Evolutionary conservation across 2,329 filamentous ascomycete genomes (phyloP).

Genomic region (Talaromyces verruculosus): DNA sequence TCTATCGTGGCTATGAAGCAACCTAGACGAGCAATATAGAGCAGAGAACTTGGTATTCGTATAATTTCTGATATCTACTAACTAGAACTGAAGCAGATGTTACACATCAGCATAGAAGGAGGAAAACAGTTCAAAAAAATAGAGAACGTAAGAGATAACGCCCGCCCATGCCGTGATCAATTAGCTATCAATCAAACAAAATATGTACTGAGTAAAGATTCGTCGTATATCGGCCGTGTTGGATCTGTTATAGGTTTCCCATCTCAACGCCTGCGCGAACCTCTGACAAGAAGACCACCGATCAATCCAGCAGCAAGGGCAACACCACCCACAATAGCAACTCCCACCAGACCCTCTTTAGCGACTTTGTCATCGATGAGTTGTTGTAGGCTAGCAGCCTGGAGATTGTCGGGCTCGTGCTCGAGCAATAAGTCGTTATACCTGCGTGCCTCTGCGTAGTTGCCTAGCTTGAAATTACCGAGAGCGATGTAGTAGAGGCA

Average conservation of each 20-base stretch:
- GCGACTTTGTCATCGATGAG: conserved; percentile 96
- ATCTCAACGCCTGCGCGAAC: conserved; percentile 61
- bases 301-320: conserved; percentile 92
- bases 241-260: background rate
- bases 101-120: background rate
- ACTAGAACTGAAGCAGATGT: background rate
- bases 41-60: background rate
- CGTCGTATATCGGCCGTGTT: conserved; percentile 3
- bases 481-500: conserved; percentile 97
- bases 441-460: conserved; percentile 89
- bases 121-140: conserved; percentile 7
- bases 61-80: background rate
- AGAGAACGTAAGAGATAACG: conserved; percentile 21
- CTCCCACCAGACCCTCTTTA: conserved; percentile 88
- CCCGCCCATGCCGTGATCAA: conserved; percentile 23
- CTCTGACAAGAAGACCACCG: conserved; percentile 80
- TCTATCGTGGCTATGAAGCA: background rate
- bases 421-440: conserved; percentile 94
- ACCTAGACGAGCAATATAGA: background rate
- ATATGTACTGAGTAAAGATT: conserved; percentile 10
- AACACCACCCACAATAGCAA: conserved; percentile 90
- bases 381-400: conserved; percentile 79
- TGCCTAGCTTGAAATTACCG: conserved; percentile 96
- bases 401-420: conserved; percentile 86
- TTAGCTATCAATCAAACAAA: conserved; percentile 7